Base-by-base conservation (phyloP, 2,329 filamentous ascomycete genomes). In the Verticillium longisporum region DNA sequence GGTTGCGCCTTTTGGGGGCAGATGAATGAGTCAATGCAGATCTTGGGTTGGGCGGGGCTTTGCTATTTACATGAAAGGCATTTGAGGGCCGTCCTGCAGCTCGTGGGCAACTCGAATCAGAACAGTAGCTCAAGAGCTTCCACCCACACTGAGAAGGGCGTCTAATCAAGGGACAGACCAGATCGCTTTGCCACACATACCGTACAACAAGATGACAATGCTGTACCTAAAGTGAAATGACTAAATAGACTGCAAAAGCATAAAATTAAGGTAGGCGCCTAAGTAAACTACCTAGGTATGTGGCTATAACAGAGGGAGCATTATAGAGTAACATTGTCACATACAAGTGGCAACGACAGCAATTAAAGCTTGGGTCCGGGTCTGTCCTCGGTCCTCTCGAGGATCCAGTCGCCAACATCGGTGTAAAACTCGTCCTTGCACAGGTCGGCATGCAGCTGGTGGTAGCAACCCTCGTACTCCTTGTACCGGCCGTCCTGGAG, bases 381-480 rank as follows among this genome's bases (percentile, higher is more conserved):
- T 50, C 62, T 65, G 18, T 53, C 45, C 45, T 13, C 56, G 54
- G 59, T 50, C 63, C 69, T 62, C 66, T 78, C 78, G 62, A 90
- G 69, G 61, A 92, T 85, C 88, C 89, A 92, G 62, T 84, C 80
- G 3, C 77, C 80, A 5, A 91, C 78, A 70, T 91, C 87, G 60
- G 79, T 80, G 60, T 77, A 78, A 65, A 83, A 85, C 65, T 80
- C 76, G 61, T 82, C 78, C 69, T 78, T 81, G 61, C 78, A 81
- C 9, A 76, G 71, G 61, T 90, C 88, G 1, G 81, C 77, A 70
- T 90, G 88, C 65, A 90, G 73, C 76, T 90, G 88, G 75, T 97
- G 93, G 72, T 86, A 92, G 71, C 83, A 90, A 10, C 90, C 92
- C 34, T 90, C 85, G 72, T 95, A 97, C 21, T 79, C 75, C 77